A percentile compares a stretch with the other conserved stretches of the same genome.
These are phyloP conservation scores for Aleurites moluccanus DNA, from an alignment of 441 rosid genomes.

Conservation along the genomic window DNA sequence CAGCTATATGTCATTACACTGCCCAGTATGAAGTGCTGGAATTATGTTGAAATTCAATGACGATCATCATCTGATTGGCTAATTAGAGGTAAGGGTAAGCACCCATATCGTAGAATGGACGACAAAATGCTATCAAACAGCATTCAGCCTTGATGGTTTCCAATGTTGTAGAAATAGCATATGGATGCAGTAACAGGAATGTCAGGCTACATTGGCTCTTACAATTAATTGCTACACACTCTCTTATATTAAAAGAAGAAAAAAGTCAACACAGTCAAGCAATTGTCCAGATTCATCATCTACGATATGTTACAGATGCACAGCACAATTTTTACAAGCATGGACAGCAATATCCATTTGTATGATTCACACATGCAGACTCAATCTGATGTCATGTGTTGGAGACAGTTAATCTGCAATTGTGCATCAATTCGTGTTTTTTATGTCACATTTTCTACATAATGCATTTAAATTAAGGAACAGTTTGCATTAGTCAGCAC, in stretches of 20 bases:
- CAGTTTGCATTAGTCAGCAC: background rate
- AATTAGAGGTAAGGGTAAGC: background rate
- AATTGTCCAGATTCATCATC: too few species aligned
- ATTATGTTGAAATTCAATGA: background rate
- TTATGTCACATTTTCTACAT: background rate
- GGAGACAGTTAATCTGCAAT: background rate
- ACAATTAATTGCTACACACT: background rate
- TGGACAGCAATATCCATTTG: background rate
- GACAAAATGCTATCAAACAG: background rate
- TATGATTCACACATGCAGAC: background rate
- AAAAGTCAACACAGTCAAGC: too few species aligned
- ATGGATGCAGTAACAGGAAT: background rate
- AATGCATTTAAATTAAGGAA: slow-evolving; percentile 5
- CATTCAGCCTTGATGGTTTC: background rate
- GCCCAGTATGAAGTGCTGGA: background rate
- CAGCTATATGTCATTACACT: too few species aligned
- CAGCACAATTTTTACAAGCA: too few species aligned
- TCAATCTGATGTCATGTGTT: background rate
- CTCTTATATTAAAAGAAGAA: background rate
- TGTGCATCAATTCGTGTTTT: background rate
- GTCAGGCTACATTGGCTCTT: background rate
- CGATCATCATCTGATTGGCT: background rate
- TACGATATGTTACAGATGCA: too few species aligned
- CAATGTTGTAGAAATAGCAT: background rate
- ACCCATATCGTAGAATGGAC: background rate